phyloP scores from a whole-genome alignment of 139 green algal genomes.

The Ettlia oleoabundans region DNA sequence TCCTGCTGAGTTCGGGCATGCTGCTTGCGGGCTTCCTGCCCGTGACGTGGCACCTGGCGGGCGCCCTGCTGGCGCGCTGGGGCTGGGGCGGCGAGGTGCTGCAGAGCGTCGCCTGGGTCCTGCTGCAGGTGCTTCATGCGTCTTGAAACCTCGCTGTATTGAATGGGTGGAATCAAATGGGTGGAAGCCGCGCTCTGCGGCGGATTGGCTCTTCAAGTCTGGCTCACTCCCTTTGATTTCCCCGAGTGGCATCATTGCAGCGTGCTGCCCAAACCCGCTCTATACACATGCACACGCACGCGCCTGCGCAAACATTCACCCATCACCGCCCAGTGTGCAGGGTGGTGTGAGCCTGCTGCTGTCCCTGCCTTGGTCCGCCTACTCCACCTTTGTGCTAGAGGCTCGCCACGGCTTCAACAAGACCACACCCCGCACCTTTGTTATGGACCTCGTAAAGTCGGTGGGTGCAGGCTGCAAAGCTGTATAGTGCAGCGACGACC shows the following conservation, averaged over 20 bases:
- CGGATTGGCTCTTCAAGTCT: too few species aligned
- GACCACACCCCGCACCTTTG: conserved; percentile 75
- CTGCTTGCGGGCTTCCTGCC: conserved; percentile 42
- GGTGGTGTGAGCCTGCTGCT: conserved; percentile 25
- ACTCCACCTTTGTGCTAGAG: conserved; percentile 85
- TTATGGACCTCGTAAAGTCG: conserved; percentile 72
- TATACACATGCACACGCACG: too few species aligned
- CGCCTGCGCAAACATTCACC: too few species aligned
- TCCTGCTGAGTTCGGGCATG: conserved; percentile 29
- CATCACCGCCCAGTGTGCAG: too few species aligned
- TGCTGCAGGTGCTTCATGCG: conserved; percentile 56
- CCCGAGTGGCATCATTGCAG: too few species aligned
- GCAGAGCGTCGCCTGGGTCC: conserved; percentile 63
- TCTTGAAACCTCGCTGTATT: too few species aligned
- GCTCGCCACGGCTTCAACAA: conserved; percentile 93
- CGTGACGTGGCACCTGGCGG: conserved; percentile 30
- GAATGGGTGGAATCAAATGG: too few species aligned
- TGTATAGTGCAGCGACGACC: too few species aligned
- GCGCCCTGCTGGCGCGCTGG: not conserved
- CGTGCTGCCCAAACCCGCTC: too few species aligned
- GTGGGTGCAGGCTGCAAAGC: too few species aligned
- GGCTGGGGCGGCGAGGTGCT: conserved; percentile 46
- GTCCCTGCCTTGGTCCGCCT: conserved; percentile 79
- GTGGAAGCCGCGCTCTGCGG: too few species aligned
- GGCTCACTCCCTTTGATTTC: too few species aligned